phyloP scores from a whole-genome alignment of 805 yeast genomes.

The Sporopachydermia lactativora region DNA sequence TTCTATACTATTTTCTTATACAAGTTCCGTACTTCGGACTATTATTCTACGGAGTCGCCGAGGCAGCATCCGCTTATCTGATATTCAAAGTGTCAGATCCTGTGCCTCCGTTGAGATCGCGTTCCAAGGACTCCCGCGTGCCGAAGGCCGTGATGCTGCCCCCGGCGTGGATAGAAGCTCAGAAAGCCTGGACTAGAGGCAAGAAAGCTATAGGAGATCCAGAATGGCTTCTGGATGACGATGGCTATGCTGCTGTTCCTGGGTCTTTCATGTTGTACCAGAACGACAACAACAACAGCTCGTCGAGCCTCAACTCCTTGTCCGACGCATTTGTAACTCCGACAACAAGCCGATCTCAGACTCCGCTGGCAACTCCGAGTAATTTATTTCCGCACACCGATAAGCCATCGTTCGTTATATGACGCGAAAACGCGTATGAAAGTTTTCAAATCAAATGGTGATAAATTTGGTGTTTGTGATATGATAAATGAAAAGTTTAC shows the following conservation, averaged over 20 bases:
- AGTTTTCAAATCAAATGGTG: too few species aligned
- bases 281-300: not conserved
- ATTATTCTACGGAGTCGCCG: slow-evolving; percentile 36
- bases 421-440: too few species aligned
- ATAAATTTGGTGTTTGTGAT: too few species aligned
- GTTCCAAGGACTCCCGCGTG: not conserved
- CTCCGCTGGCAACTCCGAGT: too few species aligned
- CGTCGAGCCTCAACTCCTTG: not conserved
- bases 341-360: not conserved
- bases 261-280: slow-evolving; percentile 1
- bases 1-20: slow-evolving; percentile 29
- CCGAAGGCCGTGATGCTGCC: not conserved
- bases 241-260: not conserved
- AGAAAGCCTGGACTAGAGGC: slow-evolving; percentile 1
- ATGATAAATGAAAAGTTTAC: too few species aligned
- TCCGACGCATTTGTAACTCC: not conserved
- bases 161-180: not conserved
- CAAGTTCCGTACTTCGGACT: slow-evolving; percentile 32
- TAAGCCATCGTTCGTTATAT: too few species aligned
- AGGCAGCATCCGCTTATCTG: slow-evolving; percentile 37
- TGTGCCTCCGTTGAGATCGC: slow-evolving; percentile 15
- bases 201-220: not conserved
- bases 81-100: slow-evolving; percentile 40
- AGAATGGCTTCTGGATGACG: not conserved
- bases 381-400: too few species aligned